phyloP scores from a whole-genome alignment of 176 grass and related monocot species.

The Tuctoria greenei region DNA sequence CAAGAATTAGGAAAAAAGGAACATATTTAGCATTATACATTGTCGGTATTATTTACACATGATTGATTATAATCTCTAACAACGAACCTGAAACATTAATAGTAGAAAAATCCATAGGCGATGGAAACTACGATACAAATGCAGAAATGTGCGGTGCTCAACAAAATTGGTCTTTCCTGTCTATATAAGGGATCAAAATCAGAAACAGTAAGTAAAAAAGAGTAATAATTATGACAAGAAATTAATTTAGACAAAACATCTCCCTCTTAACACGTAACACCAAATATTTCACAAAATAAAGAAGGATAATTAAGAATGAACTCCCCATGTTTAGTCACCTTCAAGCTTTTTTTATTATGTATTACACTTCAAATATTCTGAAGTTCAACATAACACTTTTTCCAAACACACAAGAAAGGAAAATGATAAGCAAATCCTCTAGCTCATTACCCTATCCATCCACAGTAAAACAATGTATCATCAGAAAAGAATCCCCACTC shows the following conservation, averaged over 20 bases:
- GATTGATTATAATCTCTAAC: not conserved
- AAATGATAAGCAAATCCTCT: not conserved
- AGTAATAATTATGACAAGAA: conserved; percentile 2
- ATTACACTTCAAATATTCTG: not conserved
- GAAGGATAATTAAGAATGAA: not conserved
- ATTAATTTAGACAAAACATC: conserved; percentile 13
- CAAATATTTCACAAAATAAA: conserved; percentile 7
- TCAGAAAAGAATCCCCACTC: not conserved
- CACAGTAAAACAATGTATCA: not conserved
- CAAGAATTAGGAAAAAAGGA: conserved; percentile 17
- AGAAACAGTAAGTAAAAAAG: conserved; percentile 1
- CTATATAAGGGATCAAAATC: conserved; percentile 36
- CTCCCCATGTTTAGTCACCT: not conserved
- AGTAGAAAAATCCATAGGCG: conserved; percentile 98
- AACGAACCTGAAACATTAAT: conserved; percentile 91
- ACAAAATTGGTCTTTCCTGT: conserved; percentile 94
- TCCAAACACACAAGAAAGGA: not conserved
- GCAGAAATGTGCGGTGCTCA: conserved; percentile 96
- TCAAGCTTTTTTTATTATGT: not conserved
- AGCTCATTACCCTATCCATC: conserved; percentile 7
- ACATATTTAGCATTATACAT: conserved; percentile 14
- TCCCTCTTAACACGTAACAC: not conserved
- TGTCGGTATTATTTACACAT: conserved; percentile 15
- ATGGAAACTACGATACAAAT: conserved; percentile 93
- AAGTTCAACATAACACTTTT: not conserved